Evolutionary conservation across 1,139 yeast species (phyloP).

Genomic region (Nakaseomyces sp.): DNA sequence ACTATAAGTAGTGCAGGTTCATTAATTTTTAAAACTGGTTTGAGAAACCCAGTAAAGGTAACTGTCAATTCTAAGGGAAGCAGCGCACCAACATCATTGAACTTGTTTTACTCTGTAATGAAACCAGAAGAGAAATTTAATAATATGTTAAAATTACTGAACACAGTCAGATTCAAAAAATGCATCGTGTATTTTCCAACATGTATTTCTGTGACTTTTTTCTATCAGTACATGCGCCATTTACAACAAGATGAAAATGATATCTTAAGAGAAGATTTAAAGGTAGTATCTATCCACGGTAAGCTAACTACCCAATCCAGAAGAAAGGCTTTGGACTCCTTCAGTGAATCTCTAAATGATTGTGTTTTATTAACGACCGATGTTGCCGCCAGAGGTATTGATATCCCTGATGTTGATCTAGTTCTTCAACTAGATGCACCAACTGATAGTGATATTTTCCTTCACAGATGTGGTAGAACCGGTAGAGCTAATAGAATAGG

Average conservation of each 20-base stretch:
- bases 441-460: slow-evolving; percentile 75
- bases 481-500: slow-evolving; percentile 86
- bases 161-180: slow-evolving; percentile 53
- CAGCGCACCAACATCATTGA: slow-evolving; percentile 52
- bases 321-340: slow-evolving; percentile 55
- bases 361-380: slow-evolving; percentile 72
- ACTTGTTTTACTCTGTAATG: slow-evolving; percentile 52
- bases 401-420: slow-evolving; percentile 83
- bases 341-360: slow-evolving; percentile 41
- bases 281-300: slow-evolving; percentile 72
- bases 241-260: slow-evolving; percentile 20
- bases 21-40: slow-evolving; percentile 63
- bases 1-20: slow-evolving; percentile 76
- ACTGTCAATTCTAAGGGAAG: slow-evolving; percentile 49
- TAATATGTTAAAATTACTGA: slow-evolving; percentile 45
- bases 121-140: slow-evolving; percentile 56
- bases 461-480: slow-evolving; percentile 88
- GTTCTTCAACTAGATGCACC: slow-evolving; percentile 89
- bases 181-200: slow-evolving; percentile 89
- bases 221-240: slow-evolving; percentile 48
- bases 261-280: slow-evolving; percentile 28
- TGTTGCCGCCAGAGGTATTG: slow-evolving; percentile 91
- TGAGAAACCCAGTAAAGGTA: slow-evolving; percentile 82
- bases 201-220: slow-evolving; percentile 70
- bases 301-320: slow-evolving; percentile 70